These are phyloP conservation scores for Mediolabrus comicus DNA, from an alignment of 108 stramenopile genomes.

Conservation along the genomic window DNA sequence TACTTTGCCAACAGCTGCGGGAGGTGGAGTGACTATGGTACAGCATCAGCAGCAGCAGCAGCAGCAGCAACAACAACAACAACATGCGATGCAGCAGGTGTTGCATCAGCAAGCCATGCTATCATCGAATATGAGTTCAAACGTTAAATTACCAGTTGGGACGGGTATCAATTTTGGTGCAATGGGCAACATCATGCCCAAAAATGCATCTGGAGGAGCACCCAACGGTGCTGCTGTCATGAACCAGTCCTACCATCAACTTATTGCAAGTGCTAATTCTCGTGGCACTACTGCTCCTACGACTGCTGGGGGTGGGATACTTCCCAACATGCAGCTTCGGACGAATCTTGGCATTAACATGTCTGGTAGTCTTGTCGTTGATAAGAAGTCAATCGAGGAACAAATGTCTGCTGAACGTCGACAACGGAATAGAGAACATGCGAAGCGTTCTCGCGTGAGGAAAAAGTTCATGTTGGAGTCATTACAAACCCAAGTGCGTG, in stretches of 20 bases:
- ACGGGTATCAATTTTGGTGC: conserved; percentile 23
- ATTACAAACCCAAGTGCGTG: conserved; percentile 88
- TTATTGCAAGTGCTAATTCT: background rate
- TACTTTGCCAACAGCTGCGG: conserved; percentile 23
- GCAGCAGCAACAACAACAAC: conserved; percentile 3
- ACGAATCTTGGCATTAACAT: background rate
- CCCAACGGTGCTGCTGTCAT: background rate
- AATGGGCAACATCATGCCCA: background rate
- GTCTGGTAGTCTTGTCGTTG: background rate
- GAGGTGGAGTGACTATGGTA: no score
- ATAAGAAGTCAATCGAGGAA: conserved; percentile 31
- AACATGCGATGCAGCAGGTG: background rate
- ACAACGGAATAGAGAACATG: conserved; percentile 95
- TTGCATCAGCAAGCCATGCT: background rate
- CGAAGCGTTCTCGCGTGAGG: conserved; percentile 94
- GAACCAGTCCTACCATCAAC: background rate
- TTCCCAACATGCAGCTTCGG: background rate
- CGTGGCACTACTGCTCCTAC: background rate
- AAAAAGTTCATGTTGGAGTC: conserved; percentile 98
- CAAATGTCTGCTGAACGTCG: conserved; percentile 76
- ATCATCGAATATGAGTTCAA: background rate
- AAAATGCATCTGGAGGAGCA: background rate
- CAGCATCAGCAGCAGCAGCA: conserved; percentile 15
- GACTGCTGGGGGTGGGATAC: background rate
- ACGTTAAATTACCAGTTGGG: conserved; percentile 18